These are phyloP conservation scores for Porpolomopsis calyptriformis DNA, from an alignment of 768 basidiomycete genomes.

Conservation along the genomic window DNA sequence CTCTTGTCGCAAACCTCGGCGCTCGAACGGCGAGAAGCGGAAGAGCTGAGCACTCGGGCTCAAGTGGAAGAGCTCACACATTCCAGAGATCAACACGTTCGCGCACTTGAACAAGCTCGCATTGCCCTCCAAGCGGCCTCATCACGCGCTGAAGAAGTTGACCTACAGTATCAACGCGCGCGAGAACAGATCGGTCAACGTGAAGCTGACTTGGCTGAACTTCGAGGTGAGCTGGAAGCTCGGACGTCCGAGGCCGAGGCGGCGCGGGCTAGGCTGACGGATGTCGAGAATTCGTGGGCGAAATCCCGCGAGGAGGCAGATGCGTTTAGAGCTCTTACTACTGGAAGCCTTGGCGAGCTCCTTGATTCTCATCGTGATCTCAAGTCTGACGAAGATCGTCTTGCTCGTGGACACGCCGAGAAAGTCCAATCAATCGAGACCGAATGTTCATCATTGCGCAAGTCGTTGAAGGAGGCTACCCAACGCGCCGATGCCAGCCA, in stretches of 20 bases:
- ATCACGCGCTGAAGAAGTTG: conserved; percentile 67
- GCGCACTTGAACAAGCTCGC: conserved; percentile 79
- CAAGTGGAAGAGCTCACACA: conserved; percentile 64
- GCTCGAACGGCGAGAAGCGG: conserved; percentile 71
- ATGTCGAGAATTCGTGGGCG: conserved; percentile 85
- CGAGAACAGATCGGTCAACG: conserved; percentile 58
- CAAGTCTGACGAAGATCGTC: conserved; percentile 72
- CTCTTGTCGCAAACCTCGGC: conserved; percentile 64
- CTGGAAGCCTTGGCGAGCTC: conserved; percentile 74
- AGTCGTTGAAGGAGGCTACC: conserved; percentile 69
- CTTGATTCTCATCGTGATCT: conserved; percentile 82
- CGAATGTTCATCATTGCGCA: conserved; percentile 64
- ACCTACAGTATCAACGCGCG: conserved; percentile 59
- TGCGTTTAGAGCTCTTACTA: conserved; percentile 76
- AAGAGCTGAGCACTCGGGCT: conserved; percentile 48
- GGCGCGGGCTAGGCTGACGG: conserved; percentile 51
- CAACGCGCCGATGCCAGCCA: conserved; percentile 63
- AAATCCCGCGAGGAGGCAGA: conserved; percentile 92
- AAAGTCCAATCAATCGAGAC: conserved; percentile 71
- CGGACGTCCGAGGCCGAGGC: conserved; percentile 65
- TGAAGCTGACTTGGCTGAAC: conserved; percentile 68
- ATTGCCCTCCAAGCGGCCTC: conserved; percentile 67
- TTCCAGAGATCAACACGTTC: conserved; percentile 76
- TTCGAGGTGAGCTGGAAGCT: conserved; percentile 73
- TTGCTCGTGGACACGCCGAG: conserved; percentile 67